Conservation (phyloP, 1,139 yeast species). For the Blastobotrys persicus region DNA sequence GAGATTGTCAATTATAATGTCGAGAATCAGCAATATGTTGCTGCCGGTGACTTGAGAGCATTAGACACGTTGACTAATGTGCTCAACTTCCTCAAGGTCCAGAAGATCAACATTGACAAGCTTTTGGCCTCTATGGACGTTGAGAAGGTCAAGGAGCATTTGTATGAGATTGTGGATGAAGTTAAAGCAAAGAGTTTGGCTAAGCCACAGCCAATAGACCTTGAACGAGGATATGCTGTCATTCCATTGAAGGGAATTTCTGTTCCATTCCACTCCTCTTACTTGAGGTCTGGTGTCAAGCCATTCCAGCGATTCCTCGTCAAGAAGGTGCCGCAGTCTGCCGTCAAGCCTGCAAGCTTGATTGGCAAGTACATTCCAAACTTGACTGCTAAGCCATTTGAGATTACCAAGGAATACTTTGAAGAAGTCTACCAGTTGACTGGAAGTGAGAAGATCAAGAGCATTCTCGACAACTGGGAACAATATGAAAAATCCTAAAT, state of each 20-base stretch:
- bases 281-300: conserved; percentile 96
- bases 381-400: conserved; percentile 96
- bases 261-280: conserved; percentile 98
- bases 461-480: conserved; percentile 93
- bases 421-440: conserved; percentile 93
- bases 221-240: conserved; percentile 97
- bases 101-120: conserved; percentile 90
- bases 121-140: conserved; percentile 76
- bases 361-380: conserved; percentile 96
- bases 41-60: conserved; percentile 97
- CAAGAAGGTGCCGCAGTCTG: conserved; percentile 92
- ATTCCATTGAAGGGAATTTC: conserved; percentile 98
- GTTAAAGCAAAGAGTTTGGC: conserved; percentile 75
- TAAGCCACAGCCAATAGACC: conserved; percentile 93
- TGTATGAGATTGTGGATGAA: conserved; percentile 82
- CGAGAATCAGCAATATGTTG: conserved; percentile 96
- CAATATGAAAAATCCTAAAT: conserved; percentile 46
- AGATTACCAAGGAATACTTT: conserved; percentile 93
- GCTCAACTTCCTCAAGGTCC: conserved; percentile 84
- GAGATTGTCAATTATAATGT: conserved; percentile 98
- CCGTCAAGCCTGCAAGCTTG: conserved; percentile 91
- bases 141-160: conserved; percentile 84
- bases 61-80: conserved; percentile 92
- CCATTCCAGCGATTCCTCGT: conserved; percentile 97
- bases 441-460: conserved; percentile 84